phyloP scores from a whole-genome alignment of 1,284 basidiomycete genomes.

The Ceratobasidium sp. region DNA sequence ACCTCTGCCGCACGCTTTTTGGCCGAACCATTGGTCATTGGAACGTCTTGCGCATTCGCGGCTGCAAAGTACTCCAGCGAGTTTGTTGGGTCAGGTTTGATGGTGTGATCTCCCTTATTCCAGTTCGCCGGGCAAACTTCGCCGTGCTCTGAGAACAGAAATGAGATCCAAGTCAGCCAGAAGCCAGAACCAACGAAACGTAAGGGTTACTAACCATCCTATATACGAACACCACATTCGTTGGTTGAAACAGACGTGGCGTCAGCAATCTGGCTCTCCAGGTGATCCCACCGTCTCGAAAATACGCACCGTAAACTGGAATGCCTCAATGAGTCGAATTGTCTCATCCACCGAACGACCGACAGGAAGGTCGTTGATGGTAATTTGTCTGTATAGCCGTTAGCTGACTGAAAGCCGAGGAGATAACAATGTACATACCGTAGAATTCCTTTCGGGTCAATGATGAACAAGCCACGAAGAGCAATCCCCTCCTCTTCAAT shows the following conservation, averaged over 20 bases:
- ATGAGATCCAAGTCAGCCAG: background rate
- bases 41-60: constrained; percentile 37
- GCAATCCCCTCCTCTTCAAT: constrained; percentile 87
- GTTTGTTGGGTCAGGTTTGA: constrained; percentile 77
- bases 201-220: constrained; percentile 31
- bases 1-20: constrained; percentile 38
- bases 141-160: constrained; percentile 69
- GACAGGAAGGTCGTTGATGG: constrained; percentile 89
- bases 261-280: background rate
- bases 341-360: constrained; percentile 93
- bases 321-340: constrained; percentile 86
- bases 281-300: background rate
- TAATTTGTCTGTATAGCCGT: constrained; percentile 70
- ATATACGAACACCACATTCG: constrained; percentile 10
- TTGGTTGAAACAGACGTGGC: constrained; percentile 16
- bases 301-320: constrained; percentile 81
- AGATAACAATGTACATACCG: constrained; percentile 57
- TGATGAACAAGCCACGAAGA: constrained; percentile 87
- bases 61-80: constrained; percentile 78
- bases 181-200: background rate
- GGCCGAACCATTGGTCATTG: constrained; percentile 34
- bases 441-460: constrained; percentile 86
- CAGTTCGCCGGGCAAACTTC: constrained; percentile 93
- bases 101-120: constrained; percentile 77
- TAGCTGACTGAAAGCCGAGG: constrained; percentile 35